These are phyloP conservation scores for Talaromyces sp. DNA, from an alignment of 2,329 filamentous ascomycete species.

Conservation along the genomic window DNA sequence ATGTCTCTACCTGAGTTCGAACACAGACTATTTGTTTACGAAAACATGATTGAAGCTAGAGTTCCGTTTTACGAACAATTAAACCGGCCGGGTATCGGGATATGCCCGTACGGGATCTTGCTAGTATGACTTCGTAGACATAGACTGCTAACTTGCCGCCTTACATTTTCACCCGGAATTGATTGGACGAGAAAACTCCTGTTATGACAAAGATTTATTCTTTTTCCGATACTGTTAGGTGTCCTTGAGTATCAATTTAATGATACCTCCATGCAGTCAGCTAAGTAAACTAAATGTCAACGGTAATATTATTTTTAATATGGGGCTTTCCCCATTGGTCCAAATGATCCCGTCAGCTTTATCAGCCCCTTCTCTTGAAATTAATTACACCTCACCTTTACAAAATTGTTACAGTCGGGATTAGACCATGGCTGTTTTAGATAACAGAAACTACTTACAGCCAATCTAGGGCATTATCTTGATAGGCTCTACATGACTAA, in stretches of 20 bases:
- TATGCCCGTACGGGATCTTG: neutral
- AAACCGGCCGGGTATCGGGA: neutral
- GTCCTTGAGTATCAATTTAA: neutral
- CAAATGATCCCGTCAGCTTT: neutral
- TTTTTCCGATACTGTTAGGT: neutral
- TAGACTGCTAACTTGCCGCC: neutral
- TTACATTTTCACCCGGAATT: neutral
- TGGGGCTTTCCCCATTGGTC: neutral
- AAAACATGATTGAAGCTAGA: neutral
- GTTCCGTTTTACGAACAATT: neutral
- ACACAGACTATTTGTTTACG: neutral
- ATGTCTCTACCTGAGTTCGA: neutral
- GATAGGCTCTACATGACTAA: neutral
- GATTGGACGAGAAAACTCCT: neutral
- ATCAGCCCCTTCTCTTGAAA: neutral
- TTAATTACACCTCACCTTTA: neutral
- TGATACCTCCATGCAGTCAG: neutral
- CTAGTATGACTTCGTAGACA: neutral
- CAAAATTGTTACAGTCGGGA: neutral
- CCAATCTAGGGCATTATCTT: neutral
- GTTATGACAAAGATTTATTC: neutral
- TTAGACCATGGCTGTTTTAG: neutral
- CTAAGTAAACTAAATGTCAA: neutral
- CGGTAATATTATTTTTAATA: neutral
- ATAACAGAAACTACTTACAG: neutral